These are phyloP conservation scores for Eutrema yunnanense DNA, from an alignment of 345 rosid genomes.

Conservation along the genomic window DNA sequence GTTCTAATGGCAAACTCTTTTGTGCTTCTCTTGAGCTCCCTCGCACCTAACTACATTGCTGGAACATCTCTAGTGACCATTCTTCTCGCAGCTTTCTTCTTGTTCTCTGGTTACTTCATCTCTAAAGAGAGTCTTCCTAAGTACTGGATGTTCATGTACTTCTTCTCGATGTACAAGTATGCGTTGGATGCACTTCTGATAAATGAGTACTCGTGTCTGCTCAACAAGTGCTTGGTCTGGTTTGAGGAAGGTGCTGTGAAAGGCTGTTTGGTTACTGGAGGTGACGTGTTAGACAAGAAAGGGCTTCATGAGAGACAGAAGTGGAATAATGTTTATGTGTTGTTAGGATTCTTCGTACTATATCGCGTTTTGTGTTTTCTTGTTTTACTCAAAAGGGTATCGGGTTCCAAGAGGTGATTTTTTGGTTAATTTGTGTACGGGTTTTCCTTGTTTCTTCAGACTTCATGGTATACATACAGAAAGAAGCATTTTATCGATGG, in stretches of 20 bases:
- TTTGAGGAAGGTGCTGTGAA: conserved; percentile 48
- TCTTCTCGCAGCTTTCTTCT: conserved; percentile 73
- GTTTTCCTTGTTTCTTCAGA: neutral
- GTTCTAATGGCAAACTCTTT: conserved; percentile 87
- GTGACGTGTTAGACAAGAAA: conserved; percentile 56
- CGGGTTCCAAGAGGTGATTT: conserved; percentile 54
- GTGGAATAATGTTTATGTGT: conserved; percentile 69
- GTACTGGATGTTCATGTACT: conserved; percentile 94
- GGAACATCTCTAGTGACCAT: conserved; percentile 79
- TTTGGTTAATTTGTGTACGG: neutral
- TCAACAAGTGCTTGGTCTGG: conserved; percentile 62
- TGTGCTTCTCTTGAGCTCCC: conserved; percentile 77
- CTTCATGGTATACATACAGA: neutral
- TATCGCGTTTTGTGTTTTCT: conserved; percentile 76
- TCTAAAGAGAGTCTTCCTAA: conserved; percentile 72
- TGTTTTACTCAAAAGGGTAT: conserved; percentile 64
- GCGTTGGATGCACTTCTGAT: conserved; percentile 81
- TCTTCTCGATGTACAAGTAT: conserved; percentile 87
- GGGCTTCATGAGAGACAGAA: conserved; percentile 59
- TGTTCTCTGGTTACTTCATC: conserved; percentile 94
- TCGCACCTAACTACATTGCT: conserved; percentile 85
- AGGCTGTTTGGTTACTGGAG: conserved; percentile 63
- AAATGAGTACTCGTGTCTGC: conserved; percentile 84
- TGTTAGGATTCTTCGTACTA: conserved; percentile 77
- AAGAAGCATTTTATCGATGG: neutral